phyloP scores from a whole-genome alignment of 164 flowering plant species.

The Paratinospora sagittata region DNA sequence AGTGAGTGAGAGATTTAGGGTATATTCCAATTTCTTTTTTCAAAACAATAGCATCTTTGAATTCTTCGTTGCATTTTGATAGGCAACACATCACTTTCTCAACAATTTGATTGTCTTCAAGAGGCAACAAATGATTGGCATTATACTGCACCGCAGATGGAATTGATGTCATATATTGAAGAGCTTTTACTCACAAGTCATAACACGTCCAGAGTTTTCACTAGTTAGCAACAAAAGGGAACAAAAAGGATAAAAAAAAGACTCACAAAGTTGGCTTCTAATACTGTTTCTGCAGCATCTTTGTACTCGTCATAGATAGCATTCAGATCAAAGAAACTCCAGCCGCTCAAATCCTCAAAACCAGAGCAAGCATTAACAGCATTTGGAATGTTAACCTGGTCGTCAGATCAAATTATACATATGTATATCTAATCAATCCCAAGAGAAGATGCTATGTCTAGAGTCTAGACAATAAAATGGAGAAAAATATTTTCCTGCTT shows the following conservation, averaged over 20 bases:
- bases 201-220: background rate
- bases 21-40: constrained; percentile 35
- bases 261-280: constrained; percentile 62
- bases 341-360: constrained; percentile 42
- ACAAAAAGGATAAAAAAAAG: background rate
- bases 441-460: background rate
- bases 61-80: constrained; percentile 40
- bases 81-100: constrained; percentile 39
- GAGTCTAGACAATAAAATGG: too few relatives aligned
- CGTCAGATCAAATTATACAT: background rate
- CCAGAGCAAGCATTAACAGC: constrained; percentile 48
- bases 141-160: constrained; percentile 36
- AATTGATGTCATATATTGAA: background rate
- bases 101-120: constrained; percentile 42
- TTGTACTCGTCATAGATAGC: constrained; percentile 45
- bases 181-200: background rate
- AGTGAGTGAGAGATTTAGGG: constrained; percentile 47
- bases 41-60: constrained; percentile 33
- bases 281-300: constrained; percentile 35
- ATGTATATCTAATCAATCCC: background rate
- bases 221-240: background rate
- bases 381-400: constrained; percentile 45
- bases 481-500: too few relatives aligned
- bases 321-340: constrained; percentile 67
- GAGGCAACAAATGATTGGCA: constrained; percentile 48